Evolutionary conservation across 306 rosid genomes (phyloP).

Genomic region (Trifolium subterraneum): DNA sequence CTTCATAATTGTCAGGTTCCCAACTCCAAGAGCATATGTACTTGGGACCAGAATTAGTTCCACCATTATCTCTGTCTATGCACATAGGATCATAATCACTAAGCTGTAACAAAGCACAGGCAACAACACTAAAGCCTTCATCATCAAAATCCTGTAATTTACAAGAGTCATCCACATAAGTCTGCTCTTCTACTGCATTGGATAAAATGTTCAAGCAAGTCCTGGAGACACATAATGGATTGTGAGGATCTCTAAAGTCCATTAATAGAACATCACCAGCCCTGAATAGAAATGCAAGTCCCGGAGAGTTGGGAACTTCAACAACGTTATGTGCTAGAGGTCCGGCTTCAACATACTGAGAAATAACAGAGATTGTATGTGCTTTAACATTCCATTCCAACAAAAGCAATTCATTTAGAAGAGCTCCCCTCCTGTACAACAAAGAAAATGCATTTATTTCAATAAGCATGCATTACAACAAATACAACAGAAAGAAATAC

Average conservation of each 20-base stretch:
- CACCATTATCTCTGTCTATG: constrained; percentile 71
- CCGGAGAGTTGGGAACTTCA: constrained; percentile 82
- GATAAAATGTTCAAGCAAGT: constrained; percentile 70
- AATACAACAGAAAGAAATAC: constrained; percentile 37
- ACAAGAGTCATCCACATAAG: constrained; percentile 71
- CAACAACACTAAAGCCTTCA: constrained; percentile 85
- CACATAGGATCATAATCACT: constrained; percentile 95
- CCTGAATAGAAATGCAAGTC: constrained; percentile 84
- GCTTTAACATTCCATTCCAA: constrained; percentile 83
- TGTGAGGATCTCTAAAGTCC: constrained; percentile 80
- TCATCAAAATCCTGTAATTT: constrained; percentile 86
- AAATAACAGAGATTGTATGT: constrained; percentile 52
- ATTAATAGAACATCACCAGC: constrained; percentile 86
- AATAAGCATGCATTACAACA: constrained; percentile 32
- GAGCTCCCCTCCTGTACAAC: constrained; percentile 64
- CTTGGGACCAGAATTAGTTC: constrained; percentile 59
- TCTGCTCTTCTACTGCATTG: constrained; percentile 69
- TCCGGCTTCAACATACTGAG: constrained; percentile 72
- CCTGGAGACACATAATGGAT: constrained; percentile 68
- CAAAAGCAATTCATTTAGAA: constrained; percentile 69
- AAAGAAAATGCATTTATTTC: constrained; percentile 25
- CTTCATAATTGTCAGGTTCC: constrained; percentile 70
- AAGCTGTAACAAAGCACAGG: constrained; percentile 86
- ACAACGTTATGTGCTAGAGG: constrained; percentile 76
- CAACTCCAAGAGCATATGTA: constrained; percentile 90